Evolutionary conservation across 495 filamentous ascomycete species (phyloP).

Genomic region (Neurospora terricola): DNA sequence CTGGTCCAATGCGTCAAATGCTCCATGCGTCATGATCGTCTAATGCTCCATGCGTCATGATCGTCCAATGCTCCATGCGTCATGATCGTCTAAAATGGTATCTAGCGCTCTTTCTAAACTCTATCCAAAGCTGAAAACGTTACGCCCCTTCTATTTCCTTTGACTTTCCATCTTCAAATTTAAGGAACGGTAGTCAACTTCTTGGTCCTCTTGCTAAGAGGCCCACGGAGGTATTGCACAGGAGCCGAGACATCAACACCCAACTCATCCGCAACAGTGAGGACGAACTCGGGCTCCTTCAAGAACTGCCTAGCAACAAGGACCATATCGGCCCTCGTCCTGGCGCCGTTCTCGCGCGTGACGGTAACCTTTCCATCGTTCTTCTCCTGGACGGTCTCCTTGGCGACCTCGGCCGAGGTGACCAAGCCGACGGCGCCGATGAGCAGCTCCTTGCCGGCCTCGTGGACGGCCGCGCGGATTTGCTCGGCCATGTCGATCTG

Average conservation of each 20-base stretch:
- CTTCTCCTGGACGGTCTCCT: slow-evolving; percentile 18
- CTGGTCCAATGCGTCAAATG: too few species aligned
- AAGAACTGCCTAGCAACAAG: slow-evolving; percentile 55
- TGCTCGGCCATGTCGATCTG: slow-evolving; percentile 54
- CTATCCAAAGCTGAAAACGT: neutral
- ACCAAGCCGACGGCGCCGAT: slow-evolving; percentile 71
- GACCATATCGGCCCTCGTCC: slow-evolving; percentile 51
- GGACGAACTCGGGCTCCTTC: slow-evolving; percentile 57
- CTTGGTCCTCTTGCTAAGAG: slow-evolving; percentile 12
- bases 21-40: too few species aligned
- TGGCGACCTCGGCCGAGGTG: slow-evolving; percentile 51
- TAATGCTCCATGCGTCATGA: too few species aligned
- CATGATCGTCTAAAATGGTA: too few species aligned
- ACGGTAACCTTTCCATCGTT: slow-evolving; percentile 21
- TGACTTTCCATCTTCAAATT: neutral
- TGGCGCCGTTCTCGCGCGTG: slow-evolving; percentile 33
- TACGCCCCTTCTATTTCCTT: neutral
- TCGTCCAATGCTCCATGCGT: too few species aligned
- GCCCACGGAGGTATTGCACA: slow-evolving; percentile 38
- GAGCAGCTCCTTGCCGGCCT: slow-evolving; percentile 43
- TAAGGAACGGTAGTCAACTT: slow-evolving; percentile 1
- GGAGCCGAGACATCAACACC: slow-evolving; percentile 48
- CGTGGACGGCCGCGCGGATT: slow-evolving; percentile 47
- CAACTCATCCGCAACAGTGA: slow-evolving; percentile 48
- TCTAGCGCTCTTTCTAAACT: neutral